A percentile compares a stretch with the other conserved stretches of the same genome.
Evolutionary conservation across 495 filamentous ascomycete genomes (phyloP).

Genomic region (Astrothelium macrocarpum): DNA sequence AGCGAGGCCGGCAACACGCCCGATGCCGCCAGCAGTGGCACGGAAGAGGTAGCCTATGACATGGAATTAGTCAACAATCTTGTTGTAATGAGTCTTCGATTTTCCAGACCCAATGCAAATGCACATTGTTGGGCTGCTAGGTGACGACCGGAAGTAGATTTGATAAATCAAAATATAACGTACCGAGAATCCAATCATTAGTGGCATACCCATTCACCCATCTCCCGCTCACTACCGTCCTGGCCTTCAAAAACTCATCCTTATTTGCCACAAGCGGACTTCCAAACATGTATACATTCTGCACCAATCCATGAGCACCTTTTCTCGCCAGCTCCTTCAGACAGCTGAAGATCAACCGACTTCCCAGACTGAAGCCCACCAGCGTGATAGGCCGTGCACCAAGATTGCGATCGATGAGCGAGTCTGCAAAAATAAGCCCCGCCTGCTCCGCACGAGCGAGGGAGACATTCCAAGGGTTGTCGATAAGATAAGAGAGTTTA

Average conservation of each 20-base stretch:
- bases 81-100: neutral
- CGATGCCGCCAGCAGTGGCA: constrained; percentile 84
- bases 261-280: constrained; percentile 84
- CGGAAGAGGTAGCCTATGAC: constrained; percentile 77
- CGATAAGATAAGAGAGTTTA: constrained; percentile 92
- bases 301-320: constrained; percentile 83
- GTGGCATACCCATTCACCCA: constrained; percentile 92
- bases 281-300: constrained; percentile 94
- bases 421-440: constrained; percentile 92
- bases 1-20: constrained; percentile 81
- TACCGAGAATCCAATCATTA: constrained; percentile 91
- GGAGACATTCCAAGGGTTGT: constrained; percentile 96
- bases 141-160: neutral
- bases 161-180: neutral
- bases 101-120: too few relatives aligned
- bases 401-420: constrained; percentile 81
- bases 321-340: constrained; percentile 75
- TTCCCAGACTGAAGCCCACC: constrained; percentile 92
- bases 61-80: neutral
- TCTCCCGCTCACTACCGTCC: constrained; percentile 73
- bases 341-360: constrained; percentile 87
- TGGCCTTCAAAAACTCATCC: constrained; percentile 77
- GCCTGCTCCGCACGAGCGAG: constrained; percentile 78
- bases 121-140: constrained; percentile 10
- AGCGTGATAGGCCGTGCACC: constrained; percentile 86